phyloP scores from a whole-genome alignment of 805 yeast species.

The Lipomyces mesembrius region DNA sequence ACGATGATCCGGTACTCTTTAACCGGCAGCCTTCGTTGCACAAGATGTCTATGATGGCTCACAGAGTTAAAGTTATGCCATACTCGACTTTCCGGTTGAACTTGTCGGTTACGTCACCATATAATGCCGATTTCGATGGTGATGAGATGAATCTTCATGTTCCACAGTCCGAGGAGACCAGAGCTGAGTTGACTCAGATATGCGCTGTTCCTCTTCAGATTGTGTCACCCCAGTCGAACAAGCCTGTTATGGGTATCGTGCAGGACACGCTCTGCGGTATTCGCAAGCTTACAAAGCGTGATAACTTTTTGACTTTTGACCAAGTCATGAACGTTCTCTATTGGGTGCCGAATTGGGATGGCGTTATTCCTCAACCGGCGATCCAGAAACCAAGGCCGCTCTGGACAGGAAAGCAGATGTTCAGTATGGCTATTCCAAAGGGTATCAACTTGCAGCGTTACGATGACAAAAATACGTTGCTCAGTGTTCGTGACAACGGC shows the following conservation, averaged over 20 bases:
- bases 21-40: slow-evolving; percentile 99
- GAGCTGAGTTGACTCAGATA: slow-evolving; percentile 92
- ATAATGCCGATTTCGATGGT: slow-evolving; percentile 99
- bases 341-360: slow-evolving; percentile 99
- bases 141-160: slow-evolving; percentile 99
- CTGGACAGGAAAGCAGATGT: slow-evolving; percentile 96
- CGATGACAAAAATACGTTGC: slow-evolving; percentile 82
- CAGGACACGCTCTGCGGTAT: slow-evolving; percentile 98
- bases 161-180: slow-evolving; percentile 96
- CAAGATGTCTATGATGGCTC: slow-evolving; percentile 99
- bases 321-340: slow-evolving; percentile 95
- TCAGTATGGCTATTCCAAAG: slow-evolving; percentile 90
- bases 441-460: slow-evolving; percentile 95
- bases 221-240: slow-evolving; percentile 97
- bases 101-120: slow-evolving; percentile 97
- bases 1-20: slow-evolving; percentile 95
- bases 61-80: slow-evolving; percentile 97
- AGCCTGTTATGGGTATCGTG: slow-evolving; percentile 99
- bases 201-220: slow-evolving; percentile 98
- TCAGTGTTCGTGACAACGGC: slow-evolving; percentile 91
- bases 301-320: slow-evolving; percentile 83
- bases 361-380: slow-evolving; percentile 95
- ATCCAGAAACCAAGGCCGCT: slow-evolving; percentile 90
- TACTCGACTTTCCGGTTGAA: slow-evolving; percentile 96
- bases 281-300: slow-evolving; percentile 92